Conservation (phyloP, 164 flowering plant species). For the Echeveria elegans region DNA sequence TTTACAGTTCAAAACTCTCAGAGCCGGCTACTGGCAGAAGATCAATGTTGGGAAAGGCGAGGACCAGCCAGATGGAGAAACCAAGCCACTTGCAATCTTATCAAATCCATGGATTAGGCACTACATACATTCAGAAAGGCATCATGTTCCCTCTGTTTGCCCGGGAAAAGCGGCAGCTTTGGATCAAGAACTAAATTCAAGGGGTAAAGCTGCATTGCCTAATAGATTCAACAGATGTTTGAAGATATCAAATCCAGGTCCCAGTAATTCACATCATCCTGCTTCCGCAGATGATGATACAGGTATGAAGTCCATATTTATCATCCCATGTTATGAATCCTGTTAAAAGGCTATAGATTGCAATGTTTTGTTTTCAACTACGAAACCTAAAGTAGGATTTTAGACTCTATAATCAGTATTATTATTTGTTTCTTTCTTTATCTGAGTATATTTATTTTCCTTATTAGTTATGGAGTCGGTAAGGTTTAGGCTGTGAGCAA, state of each 20-base stretch:
- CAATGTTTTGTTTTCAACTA: neutral
- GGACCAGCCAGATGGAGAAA: conserved; percentile 12
- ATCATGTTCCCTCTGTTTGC: conserved; percentile 9
- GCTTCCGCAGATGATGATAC: neutral
- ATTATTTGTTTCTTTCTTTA: neutral
- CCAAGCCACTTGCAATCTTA: conserved; percentile 14
- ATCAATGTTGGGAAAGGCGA: conserved; percentile 31
- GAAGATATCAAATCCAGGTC: conserved; percentile 3
- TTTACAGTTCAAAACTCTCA: conserved; percentile 60
- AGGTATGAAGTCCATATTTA: neutral
- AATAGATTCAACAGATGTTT: neutral
- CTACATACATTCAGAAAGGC: conserved; percentile 23
- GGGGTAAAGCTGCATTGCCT: neutral
- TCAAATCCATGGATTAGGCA: conserved; percentile 55
- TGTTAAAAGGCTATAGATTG: neutral
- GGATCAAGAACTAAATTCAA: neutral
- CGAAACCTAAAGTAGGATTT: neutral
- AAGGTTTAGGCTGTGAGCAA: too few relatives aligned
- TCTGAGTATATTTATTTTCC: too few relatives aligned
- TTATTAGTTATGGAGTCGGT: too few relatives aligned
- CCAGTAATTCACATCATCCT: neutral
- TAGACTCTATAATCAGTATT: neutral
- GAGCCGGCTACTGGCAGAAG: conserved; percentile 49
- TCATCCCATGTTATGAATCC: neutral
- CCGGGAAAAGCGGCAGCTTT: conserved; percentile 14